Evolutionary conservation across 768 basidiomycete genomes (phyloP).

Genomic region (Mycena indigotica): DNA sequence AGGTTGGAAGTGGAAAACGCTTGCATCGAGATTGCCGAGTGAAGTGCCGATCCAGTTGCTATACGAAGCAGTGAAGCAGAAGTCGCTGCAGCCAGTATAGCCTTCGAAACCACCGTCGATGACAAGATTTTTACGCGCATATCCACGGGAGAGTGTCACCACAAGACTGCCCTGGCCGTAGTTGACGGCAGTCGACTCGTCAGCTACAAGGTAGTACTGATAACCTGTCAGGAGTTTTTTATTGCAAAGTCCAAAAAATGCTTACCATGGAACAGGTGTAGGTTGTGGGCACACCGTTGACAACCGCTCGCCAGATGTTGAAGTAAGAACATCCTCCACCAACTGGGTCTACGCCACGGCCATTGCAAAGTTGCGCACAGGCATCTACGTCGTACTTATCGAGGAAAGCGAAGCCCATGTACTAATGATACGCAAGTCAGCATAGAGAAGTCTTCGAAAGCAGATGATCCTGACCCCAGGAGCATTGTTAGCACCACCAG

Average conservation of each 20-base stretch:
- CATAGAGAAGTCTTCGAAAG: neutral
- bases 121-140: conserved; percentile 40
- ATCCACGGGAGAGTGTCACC: conserved; percentile 51
- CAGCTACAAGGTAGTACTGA: conserved; percentile 48
- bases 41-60: conserved; percentile 44
- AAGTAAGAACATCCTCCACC: conserved; percentile 51
- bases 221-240: neutral
- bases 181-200: conserved; percentile 49
- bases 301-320: conserved; percentile 56
- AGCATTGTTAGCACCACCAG: conserved; percentile 49
- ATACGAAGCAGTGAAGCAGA: conserved; percentile 43
- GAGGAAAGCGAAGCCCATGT: conserved; percentile 55
- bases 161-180: conserved; percentile 47
- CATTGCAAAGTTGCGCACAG: conserved; percentile 48
- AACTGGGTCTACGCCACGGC: conserved; percentile 40
- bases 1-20: conserved; percentile 43
- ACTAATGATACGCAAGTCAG: conserved; percentile 31
- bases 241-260: neutral
- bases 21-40: conserved; percentile 43
- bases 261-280: conserved; percentile 54
- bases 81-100: conserved; percentile 38
- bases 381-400: conserved; percentile 49
- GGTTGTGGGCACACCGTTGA: conserved; percentile 47
- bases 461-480: conserved; percentile 40
- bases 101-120: conserved; percentile 49